Base-by-base conservation (phyloP, 208 protist species). In the Leishmania lainsoni region DNA sequence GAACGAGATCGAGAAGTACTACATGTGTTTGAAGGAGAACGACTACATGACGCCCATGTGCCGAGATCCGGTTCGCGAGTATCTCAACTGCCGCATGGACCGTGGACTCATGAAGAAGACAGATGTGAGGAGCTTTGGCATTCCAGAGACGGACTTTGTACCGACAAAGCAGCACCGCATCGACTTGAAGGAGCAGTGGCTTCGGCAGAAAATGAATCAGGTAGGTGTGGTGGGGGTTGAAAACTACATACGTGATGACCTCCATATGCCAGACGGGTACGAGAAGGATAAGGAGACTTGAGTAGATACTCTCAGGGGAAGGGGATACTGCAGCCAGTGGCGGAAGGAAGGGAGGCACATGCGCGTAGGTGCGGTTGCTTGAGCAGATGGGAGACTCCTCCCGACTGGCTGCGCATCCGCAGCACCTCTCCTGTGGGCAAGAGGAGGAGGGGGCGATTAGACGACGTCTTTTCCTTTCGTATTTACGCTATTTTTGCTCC, bases 21-120 rank as follows among this genome's bases (percentile, higher is more conserved):
- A 95, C 83, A 79, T 9, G 3, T 98, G 95, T 77, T 76, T 98
- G n/a, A 94, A 95, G 83, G 75, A 80, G 2, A 90, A 96, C 83
- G 84, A 96, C 9, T 94, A 96, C 86, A 80, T 95, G 75, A 84
- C 94, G 35, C 92, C 93, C n/a, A 87, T 94, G 88, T 98, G 95
- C 86, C 90, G 95, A 26, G 89, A 95, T 75, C 81, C 91, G 71
- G 89, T 93, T 32, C 87, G 90, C 70, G 81, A 81, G 3, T 98
- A 98, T 83, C 87, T 98, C 29, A 72, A 94, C 69, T 98, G 95
- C 72, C 89, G 95, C 84, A 96, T 96, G 91, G 93, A 97, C 49
- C 88, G 92, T 8, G 92, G 93, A 5, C 75, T 98, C 63, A 97
- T 98, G 93, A 94, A 92, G 70, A 83, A 91, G 48, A 92, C 91